Evolutionary conservation across 2,329 filamentous ascomycete genomes (phyloP), one percentile per base, ranked within the genome.

Genomic region (Alternaria arbusti): DNA sequence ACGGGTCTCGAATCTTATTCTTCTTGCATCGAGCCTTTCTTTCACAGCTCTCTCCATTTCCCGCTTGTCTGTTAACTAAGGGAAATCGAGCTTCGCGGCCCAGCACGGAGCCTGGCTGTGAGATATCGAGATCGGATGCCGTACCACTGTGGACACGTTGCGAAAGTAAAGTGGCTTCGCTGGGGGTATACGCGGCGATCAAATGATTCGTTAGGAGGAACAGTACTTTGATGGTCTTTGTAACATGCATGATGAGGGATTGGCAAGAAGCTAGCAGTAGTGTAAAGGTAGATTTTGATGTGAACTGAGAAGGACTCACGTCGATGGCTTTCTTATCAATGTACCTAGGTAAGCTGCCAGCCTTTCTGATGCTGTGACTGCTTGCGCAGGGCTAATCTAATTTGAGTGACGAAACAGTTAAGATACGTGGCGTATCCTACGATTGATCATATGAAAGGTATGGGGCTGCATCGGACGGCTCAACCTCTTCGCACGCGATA

Each of bases 21-120:
- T 63, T 63, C 49, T 63, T 63, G 54, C 60, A 63, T 54, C 49
- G 54, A 23, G 43, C 60, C 43, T 26, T 58, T 30, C 60, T 54
- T 30, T 63, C 60, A 54, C 60, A 63, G 28, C 45, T 49, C 22
- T 43, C 54, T 43, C 46, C 59, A 32, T 57, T 3, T 36, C 45
- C 49, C 45, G 26, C 54, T 49, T 54, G 36, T 49, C 60, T 54
- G 40, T 54, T 3, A 30, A 22, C 25, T 43, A 63, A 43, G 23
- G 32, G 46, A 49, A 54, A 26, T 25, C 40, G 23, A 49, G 40
- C 28, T 23, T 54, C 54, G 22, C 40, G 45, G 43, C 45, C 40
- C n/a, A 23, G 22, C 17, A 47, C 17, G 22, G 22, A 20, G 1
- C 1, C 22, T 47, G 44, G 44, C 22, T 23, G 17, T 23, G 22